Evolutionary conservation across 2,329 filamentous ascomycete species (phyloP), one percentile per base, ranked within the genome.

Genomic region (Neofusicoccum parvum): DNA sequence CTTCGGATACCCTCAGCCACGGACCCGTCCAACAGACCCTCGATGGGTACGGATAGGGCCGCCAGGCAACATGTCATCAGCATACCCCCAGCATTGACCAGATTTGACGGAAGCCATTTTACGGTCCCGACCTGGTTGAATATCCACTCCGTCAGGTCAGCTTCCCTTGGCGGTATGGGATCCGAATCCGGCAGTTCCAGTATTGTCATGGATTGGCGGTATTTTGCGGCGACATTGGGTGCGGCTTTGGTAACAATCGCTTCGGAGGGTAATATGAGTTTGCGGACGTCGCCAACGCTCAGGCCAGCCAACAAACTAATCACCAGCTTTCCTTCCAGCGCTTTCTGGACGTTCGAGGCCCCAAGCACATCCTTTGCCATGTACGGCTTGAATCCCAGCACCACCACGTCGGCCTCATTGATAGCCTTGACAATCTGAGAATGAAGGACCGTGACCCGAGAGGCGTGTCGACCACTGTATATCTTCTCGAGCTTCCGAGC

Each of bases 351-450:
- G 6, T 37, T 32, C 34, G 23, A 32, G 32, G 1, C 5, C 10
- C 49, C 32, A n/a, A 53, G 49, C n/a, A 39, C 49, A n/a, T 14
- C 49, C 5, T 9, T 32, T 0, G 49, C 49, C 49, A 53, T 53
- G 34, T 53, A 37, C 10, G 49, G 49, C n/a, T 53, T 53, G 49
- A 53, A 53, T 15, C 49, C 49, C 15, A 53, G 49, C 32, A 53
- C 49, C 3, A 53, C 49, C 20, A 53, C 49, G 49, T 53, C 34
- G 3, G 49, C 49, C n/a, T 27, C 11, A 10, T 32, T 15, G n/a
- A 53, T 53, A n/a, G 34, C 49, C 5, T 53, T 32, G 15, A 37
- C 32, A n/a, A 20, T 37, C 3, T 3, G 49, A 17, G 49, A 17
- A 10, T 53, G 49, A 6, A 53, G 6, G 7, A 37, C 32, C 7